Base-by-base conservation (phyloP, 495 filamentous ascomycete species). In the Penicillium dipodomyicola region DNA sequence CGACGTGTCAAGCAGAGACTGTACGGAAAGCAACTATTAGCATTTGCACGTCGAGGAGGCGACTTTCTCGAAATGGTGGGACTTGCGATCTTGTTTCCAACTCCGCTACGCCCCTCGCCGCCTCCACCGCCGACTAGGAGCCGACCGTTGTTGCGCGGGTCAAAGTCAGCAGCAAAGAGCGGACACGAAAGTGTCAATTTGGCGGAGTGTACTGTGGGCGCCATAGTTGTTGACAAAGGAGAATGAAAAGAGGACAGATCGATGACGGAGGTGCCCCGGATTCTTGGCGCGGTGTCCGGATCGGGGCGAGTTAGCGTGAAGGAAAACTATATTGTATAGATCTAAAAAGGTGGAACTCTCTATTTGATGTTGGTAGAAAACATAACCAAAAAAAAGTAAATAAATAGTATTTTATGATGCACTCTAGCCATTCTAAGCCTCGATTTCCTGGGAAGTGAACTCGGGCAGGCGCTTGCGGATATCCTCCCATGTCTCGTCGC, bases 71-170 rank as follows among this genome's bases (percentile, higher is more conserved):
- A 45, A 44, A 52, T 43, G 23, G 58, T 48, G 57, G 50, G 30
- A 76, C 83, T 76, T 68, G 87, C 90, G 69, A 97, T 91, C 73
- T 92, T 93, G 72, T 97, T 98, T 29, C 85, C 84, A 33, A 97
- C 90, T 45, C 92, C 94, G 65, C 82, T 94, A 54, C 86, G 84
- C 39, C 87, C 84, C 65, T 91, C 86, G 19, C 93, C 93, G 57
- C 93, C 93, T 47, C 94, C 94, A 27, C 94, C 93, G 35, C 86
- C 93, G n/a, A 96, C 90, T 9, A 96, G 74, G 29, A 97, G 77
- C 46, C 82, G 82, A 57, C 82, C 79, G 55, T 83, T 82, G 75
- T 94, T 84, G 63, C 87, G 79, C 49, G 90, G 88, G 65, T 94
- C 89, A 71, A 97, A 97, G 67, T 91, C 93, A 60, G 88, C 88